A percentile compares a stretch with the other conserved stretches of the same genome.
These are phyloP conservation scores for Kalmusia sp. DNA, from an alignment of 2,329 filamentous ascomycete genomes.

Conservation along the genomic window DNA sequence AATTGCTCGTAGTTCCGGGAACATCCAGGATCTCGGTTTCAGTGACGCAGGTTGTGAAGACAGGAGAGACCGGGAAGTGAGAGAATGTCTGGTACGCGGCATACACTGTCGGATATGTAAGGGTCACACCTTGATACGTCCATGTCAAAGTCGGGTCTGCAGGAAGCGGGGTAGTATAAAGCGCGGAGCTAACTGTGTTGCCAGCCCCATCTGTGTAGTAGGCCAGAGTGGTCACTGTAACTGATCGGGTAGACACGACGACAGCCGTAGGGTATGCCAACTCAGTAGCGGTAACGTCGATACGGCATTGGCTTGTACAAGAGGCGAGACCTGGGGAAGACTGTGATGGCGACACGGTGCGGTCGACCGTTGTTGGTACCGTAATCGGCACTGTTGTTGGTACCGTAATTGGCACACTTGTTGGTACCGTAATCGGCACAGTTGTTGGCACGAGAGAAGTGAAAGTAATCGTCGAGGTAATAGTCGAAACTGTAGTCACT, in stretches of 20 bases:
- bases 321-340: constrained; percentile 12
- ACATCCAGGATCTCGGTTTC: constrained; percentile 23
- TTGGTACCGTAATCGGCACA: constrained; percentile 6
- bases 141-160: constrained; percentile 31
- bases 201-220: constrained; percentile 25
- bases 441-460: constrained; percentile 28
- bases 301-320: constrained; percentile 36
- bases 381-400: background rate
- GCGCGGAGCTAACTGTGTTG: constrained; percentile 19
- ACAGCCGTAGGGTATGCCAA: constrained; percentile 38
- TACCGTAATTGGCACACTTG: constrained; percentile 16
- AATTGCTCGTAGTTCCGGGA: constrained; percentile 35
- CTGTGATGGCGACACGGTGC: constrained; percentile 22
- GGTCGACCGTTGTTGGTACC: constrained; percentile 16
- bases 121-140: constrained; percentile 27
- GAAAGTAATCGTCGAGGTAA: constrained; percentile 31
- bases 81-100: constrained; percentile 40
- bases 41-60: constrained; percentile 29
- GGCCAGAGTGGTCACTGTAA: constrained; percentile 22
- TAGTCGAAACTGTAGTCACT: constrained; percentile 28
- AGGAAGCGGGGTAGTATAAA: constrained; percentile 21
- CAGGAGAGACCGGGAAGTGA: constrained; percentile 28
- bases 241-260: constrained; percentile 17
- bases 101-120: constrained; percentile 44
- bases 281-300: constrained; percentile 39